Base-by-base conservation (phyloP, 345 rosid species). In the Pistacia integerrima region DNA sequence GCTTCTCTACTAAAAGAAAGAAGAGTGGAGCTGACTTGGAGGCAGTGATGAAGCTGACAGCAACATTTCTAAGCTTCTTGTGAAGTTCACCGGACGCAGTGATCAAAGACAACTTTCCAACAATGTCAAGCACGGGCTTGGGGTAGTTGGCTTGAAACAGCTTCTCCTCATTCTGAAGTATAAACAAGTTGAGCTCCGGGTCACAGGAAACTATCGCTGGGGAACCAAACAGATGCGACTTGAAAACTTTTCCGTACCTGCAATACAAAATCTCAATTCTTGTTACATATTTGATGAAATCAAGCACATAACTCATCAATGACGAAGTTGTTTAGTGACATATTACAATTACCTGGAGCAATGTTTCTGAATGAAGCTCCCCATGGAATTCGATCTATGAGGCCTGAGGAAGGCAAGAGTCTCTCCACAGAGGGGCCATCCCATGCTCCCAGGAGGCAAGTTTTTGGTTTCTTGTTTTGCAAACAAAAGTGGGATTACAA, bases 151-250 rank as follows among this genome's bases (percentile, higher is more conserved):
- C 87, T 74, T 65, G 82, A 87, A 94, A 90, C 38, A 91, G 74
- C 86, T 79, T 91, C 83, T 82, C 97, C 73, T 94, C 97, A 46
- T 91, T 93, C 73, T 90, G 97, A 61, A 94, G 98, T 76, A 94
- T 78, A 71, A 90, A 88, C 88, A 76, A 72, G 88, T 91, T 94
- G 76, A 93, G 86, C 73, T 93, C 97, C 41, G 81, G 80, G 85
- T 93, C 95, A 70, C 97, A 92, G 10, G 97, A 93, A 16, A 94
- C 97, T 73, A 94, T 83, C 35, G 97, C 82, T 25, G 92, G 91
- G 1, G 90, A 90, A 18, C 98, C 97, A 81, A 94, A 93, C 38
- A 94, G 58, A 82, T 90, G 90, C 18, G 97, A 90, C 71, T 83
- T 91, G 86, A 94, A 94, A 58, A 94, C 89, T 71, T 68, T 89